A percentile compares a stretch with the other conserved stretches of the same genome.
Evolutionary conservation across 139 green algal species (phyloP).

Genomic region (Klebsormidium nitens): DNA sequence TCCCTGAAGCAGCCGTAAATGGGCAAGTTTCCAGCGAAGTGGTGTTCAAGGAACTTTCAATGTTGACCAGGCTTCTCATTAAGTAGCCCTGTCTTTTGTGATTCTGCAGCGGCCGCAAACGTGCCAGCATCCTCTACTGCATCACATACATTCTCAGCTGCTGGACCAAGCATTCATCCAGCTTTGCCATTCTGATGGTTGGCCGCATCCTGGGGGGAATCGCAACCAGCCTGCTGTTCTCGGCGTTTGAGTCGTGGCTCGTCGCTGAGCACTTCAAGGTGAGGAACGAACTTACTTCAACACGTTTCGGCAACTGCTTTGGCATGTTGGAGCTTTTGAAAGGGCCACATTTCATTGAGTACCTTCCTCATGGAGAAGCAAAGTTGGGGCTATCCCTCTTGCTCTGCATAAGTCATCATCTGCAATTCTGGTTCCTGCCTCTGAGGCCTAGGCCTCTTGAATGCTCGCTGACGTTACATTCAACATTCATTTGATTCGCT

Average conservation of each 20-base stretch:
- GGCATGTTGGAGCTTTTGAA: too few relatives aligned
- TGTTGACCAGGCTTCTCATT: too few relatives aligned
- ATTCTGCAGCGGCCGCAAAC: conserved; percentile 67
- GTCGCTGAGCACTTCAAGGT: conserved; percentile 81
- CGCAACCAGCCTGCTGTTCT: conserved; percentile 91
- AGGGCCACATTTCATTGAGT: too few relatives aligned
- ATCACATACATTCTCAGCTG: conserved; percentile 76
- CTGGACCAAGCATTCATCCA: conserved; percentile 88
- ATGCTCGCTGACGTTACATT: too few relatives aligned
- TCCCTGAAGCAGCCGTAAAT: not conserved
- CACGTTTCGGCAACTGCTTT: not conserved
- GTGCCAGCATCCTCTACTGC: conserved; percentile 76
- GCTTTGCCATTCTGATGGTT: conserved; percentile 77
- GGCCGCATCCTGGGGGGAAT: conserved; percentile 91
- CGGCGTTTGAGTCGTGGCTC: conserved; percentile 91
- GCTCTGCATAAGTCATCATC: too few relatives aligned
- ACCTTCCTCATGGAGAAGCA: too few relatives aligned
- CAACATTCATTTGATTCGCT: too few relatives aligned
- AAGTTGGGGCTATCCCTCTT: too few relatives aligned
- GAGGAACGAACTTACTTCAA: not conserved
- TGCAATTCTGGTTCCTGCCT: too few relatives aligned
- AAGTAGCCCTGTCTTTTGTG: conserved; percentile 25
- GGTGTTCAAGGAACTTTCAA: too few relatives aligned
- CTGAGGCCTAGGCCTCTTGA: too few relatives aligned
- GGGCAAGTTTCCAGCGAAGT: not conserved